Percentiles rank a stretch among this genome's conserved stretches.
Conservation (phyloP, 495 filamentous ascomycete species). For the Xylona heveae region DNA sequence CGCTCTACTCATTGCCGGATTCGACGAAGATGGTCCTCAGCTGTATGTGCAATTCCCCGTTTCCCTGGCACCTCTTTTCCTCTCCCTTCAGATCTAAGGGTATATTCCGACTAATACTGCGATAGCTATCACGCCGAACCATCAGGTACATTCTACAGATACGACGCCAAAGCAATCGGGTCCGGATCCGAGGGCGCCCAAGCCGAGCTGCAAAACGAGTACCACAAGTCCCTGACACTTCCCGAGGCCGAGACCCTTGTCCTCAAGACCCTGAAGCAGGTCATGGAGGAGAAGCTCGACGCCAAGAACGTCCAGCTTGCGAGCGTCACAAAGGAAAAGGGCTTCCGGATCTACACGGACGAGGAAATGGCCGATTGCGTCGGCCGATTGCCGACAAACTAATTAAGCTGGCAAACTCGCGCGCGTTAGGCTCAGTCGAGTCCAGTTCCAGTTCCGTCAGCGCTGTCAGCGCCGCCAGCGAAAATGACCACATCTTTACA, state of each 20-base stretch:
- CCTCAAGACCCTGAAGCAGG: slow-evolving; percentile 95
- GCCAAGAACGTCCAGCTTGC: slow-evolving; percentile 96
- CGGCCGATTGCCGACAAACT: slow-evolving; percentile 36
- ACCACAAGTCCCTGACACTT: slow-evolving; percentile 91
- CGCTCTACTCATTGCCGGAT: slow-evolving; percentile 85
- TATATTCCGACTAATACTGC: not conserved
- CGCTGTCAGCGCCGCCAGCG: too few relatives aligned
- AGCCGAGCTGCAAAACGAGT: slow-evolving; percentile 94
- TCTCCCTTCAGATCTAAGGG: not conserved
- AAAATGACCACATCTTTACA: too few relatives aligned
- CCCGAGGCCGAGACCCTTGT: slow-evolving; percentile 85
- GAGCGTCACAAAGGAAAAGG: slow-evolving; percentile 91
- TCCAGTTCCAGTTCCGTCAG: too few relatives aligned
- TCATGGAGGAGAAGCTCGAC: slow-evolving; percentile 99
- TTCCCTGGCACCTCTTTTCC: slow-evolving; percentile 1
- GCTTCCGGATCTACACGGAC: slow-evolving; percentile 93
- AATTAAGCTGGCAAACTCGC: too few relatives aligned
- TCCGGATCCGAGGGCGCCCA: slow-evolving; percentile 92
- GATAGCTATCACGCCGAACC: slow-evolving; percentile 86
- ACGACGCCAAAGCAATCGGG: slow-evolving; percentile 97
- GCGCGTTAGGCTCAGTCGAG: too few relatives aligned
- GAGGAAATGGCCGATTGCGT: slow-evolving; percentile 90
- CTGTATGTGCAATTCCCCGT: slow-evolving; percentile 30
- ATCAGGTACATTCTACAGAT: slow-evolving; percentile 93
- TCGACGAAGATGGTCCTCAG: slow-evolving; percentile 91